Conservation (phyloP, 2,329 filamentous ascomycete species). For the Fusarium musae region DNA sequence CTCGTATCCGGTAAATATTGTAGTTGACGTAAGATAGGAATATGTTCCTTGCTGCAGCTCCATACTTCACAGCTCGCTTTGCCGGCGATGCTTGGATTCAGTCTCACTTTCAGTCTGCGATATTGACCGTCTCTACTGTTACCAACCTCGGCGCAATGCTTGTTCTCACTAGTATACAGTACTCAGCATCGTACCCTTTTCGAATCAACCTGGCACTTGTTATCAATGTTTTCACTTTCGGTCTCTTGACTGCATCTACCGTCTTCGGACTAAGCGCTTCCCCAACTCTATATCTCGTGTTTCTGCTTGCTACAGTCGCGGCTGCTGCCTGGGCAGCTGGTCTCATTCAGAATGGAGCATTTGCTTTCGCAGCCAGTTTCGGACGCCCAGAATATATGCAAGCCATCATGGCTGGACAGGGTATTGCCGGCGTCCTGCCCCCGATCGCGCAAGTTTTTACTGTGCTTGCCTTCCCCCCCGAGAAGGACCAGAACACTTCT, state of each 20-base stretch:
- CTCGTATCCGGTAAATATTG: background rate
- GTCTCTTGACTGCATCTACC: conserved; percentile 83
- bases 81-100: conserved; percentile 75
- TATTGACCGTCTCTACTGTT: conserved; percentile 85
- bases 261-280: conserved; percentile 70
- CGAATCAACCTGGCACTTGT: conserved; percentile 82
- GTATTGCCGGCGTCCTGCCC: conserved; percentile 89
- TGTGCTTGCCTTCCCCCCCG: conserved; percentile 69
- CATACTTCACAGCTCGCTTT: conserved; percentile 91
- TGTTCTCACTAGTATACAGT: conserved; percentile 82
- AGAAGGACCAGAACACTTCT: conserved; percentile 39
- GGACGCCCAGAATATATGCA: conserved; percentile 90
- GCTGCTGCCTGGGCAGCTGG: conserved; percentile 83
- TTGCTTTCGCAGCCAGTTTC: conserved; percentile 90
- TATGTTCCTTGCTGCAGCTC: conserved; percentile 95
- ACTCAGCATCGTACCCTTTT: conserved; percentile 85
- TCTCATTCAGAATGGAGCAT: conserved; percentile 91
- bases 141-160: conserved; percentile 83
- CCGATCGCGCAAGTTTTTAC: conserved; percentile 87
- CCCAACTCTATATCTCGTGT: conserved; percentile 77
- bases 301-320: conserved; percentile 85
- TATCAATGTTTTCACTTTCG: conserved; percentile 82
- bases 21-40: conserved; percentile 69
- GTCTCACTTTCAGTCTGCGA: conserved; percentile 87
- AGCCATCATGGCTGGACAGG: conserved; percentile 95